Base-by-base conservation (phyloP, 2,329 filamentous ascomycete species). In the Juglanconis oblonga region DNA sequence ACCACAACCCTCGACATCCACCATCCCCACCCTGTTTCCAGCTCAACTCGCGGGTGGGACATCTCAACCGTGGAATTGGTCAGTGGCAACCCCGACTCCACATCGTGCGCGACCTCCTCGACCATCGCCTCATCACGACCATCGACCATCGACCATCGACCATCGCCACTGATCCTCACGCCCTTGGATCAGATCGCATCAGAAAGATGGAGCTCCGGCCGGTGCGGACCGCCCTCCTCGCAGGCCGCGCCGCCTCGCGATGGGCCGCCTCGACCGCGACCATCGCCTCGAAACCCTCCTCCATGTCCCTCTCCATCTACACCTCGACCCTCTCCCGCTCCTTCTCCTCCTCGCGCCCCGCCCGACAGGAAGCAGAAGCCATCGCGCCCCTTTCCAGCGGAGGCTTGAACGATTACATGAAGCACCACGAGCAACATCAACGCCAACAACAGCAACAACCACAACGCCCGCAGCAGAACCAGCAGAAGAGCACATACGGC, bases 151-250 rank as follows among this genome's bases (percentile, higher is more conserved):
- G 31, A 11, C 36, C 42, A n/a, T 52, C 35, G 7, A 35, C 44
- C 11, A 17, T 11, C 1, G 11, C 11, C 9, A 31, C 17, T n/a
- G 32, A 11, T 32, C 13, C 38, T 24, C 3, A 36, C 13, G 17
- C 47, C 13, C 32, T 9, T 24, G 17, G 17, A 24, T 24, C 17
- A 24, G 17, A 24, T 24, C 17, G 17, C 17, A 24, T 24, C n/a
- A 45, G 38, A 50, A 55, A 51, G 38, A 63, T 63, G 61, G 58
- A 63, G 51, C 51, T 63, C 29, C 58, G 58, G 47, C 55, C 58
- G 31, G 24, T 57, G 24, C 61, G 55, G 36, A 51, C 58, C 24
- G 61, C 42, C 10, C 53, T 55, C 40, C 35, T 63, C 54, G 52
- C 53, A 35, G 58, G 61, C 42, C 61, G 61, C 55, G 51, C 47